phyloP scores from a whole-genome alignment of 192 early-diverging fungal genomes.

The Globomyces pollinis-pini region DNA sequence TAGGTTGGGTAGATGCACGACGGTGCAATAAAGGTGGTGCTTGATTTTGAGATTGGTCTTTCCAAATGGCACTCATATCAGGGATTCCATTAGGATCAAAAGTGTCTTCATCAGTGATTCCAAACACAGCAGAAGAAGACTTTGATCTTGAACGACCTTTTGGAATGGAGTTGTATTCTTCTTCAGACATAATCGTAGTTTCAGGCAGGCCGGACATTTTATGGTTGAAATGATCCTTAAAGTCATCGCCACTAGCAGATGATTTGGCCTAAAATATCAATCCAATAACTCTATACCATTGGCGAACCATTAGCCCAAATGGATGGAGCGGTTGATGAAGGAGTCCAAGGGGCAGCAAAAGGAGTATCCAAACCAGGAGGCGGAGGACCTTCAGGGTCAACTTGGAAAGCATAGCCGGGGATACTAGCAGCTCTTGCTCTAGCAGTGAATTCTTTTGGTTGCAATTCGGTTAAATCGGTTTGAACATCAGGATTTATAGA shows the following conservation, averaged over 20 bases:
- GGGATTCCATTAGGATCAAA: slow-evolving; percentile 36
- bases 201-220: too few relatives aligned
- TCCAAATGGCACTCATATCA: slow-evolving; percentile 48
- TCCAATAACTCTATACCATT: slow-evolving; percentile 1
- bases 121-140: slow-evolving; percentile 61
- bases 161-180: slow-evolving; percentile 41
- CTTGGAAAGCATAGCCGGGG: slow-evolving; percentile 7
- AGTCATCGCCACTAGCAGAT: neutral
- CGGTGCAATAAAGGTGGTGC: slow-evolving; percentile 34
- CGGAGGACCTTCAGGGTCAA: neutral
- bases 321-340: neutral
- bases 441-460: neutral
- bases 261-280: neutral
- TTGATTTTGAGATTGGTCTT: slow-evolving; percentile 21
- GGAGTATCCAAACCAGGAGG: slow-evolving; percentile 10
- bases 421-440: slow-evolving; percentile 10
- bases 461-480: neutral
- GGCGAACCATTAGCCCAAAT: slow-evolving; percentile 10
- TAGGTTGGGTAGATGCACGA: slow-evolving; percentile 47
- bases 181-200: slow-evolving; percentile 21
- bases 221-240: neutral
- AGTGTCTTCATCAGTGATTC: slow-evolving; percentile 43
- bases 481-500: slow-evolving; percentile 2
- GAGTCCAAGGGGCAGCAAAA: neutral
- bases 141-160: slow-evolving; percentile 51